phyloP scores from a whole-genome alignment of 192 early-diverging fungal genomes.

The Coemansia sp. region DNA sequence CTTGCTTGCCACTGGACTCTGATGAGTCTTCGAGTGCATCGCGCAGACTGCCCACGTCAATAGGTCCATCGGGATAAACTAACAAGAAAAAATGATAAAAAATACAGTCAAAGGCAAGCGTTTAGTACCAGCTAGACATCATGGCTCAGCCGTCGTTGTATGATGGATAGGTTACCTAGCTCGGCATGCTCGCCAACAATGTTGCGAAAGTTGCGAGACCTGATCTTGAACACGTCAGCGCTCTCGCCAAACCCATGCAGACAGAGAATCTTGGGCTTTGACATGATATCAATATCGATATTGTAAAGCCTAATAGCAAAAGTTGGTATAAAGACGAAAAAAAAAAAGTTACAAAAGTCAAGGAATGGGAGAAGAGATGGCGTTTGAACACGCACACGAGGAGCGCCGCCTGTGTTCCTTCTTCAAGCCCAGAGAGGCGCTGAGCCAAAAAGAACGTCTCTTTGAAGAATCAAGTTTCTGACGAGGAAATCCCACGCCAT shows the following conservation, averaged over 20 bases:
- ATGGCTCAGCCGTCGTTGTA: neutral
- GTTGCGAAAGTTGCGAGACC: conserved; percentile 37
- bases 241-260: conserved; percentile 55
- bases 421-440: conserved; percentile 1
- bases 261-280: conserved; percentile 54
- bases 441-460: neutral
- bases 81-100: neutral
- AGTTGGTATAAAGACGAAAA: neutral
- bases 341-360: neutral
- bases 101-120: neutral
- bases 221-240: conserved; percentile 45
- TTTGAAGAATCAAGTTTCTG: neutral
- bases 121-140: neutral
- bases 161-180: conserved; percentile 15
- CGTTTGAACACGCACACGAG: neutral
- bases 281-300: conserved; percentile 15
- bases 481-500: conserved; percentile 6
- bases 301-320: neutral
- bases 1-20: neutral
- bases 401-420: neutral
- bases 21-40: conserved; percentile 9
- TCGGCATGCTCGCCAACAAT: conserved; percentile 42
- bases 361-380: neutral
- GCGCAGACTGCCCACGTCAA: conserved; percentile 45
- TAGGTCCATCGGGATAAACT: conserved; percentile 40